A percentile compares a stretch with the other conserved stretches of the same genome.
phyloP scores from a whole-genome alignment of 2,329 filamentous ascomycete species.

The Trichophaea hybrida region DNA sequence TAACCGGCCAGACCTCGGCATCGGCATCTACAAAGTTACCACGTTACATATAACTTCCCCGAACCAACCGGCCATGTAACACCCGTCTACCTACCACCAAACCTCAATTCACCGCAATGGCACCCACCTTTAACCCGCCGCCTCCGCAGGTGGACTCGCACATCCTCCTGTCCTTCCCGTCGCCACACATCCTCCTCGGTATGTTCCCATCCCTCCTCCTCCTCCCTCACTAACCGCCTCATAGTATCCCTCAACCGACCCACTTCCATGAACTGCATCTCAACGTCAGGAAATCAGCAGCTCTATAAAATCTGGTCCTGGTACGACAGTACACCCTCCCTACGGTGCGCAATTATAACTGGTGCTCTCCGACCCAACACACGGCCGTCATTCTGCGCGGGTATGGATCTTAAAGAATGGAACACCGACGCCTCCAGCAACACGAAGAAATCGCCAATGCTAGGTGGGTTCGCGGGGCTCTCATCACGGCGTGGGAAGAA shows the following conservation, averaged over 20 bases:
- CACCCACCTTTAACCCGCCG: conserved; percentile 3
- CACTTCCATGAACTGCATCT: conserved; percentile 44
- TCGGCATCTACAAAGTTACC: too few species aligned
- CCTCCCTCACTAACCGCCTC: conserved; percentile 34
- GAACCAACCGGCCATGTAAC: too few species aligned
- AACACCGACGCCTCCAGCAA: not conserved
- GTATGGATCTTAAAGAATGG: conserved; percentile 47
- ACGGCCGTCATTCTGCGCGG: conserved; percentile 48
- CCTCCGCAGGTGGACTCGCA: not conserved
- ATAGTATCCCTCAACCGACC: conserved; percentile 48
- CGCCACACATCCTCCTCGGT: conserved; percentile 1
- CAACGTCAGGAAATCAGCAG: conserved; percentile 36
- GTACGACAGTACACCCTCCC: conserved; percentile 47
- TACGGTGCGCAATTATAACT: conserved; percentile 50
- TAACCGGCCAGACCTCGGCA: too few species aligned
- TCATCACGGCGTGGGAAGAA: conserved; percentile 41
- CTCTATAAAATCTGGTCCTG: conserved; percentile 41
- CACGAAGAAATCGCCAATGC: conserved; percentile 25
- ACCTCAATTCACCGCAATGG: not conserved
- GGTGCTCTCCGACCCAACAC: conserved; percentile 37
- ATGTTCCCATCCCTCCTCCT: conserved; percentile 28
- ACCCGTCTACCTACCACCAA: not conserved
- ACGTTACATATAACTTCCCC: too few species aligned
- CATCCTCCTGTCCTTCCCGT: not conserved
- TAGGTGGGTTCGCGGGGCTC: conserved; percentile 49